Evolutionary conservation across 1,284 basidiomycete genomes (phyloP).

Genomic region (Rugiboletus extremiorientalis): DNA sequence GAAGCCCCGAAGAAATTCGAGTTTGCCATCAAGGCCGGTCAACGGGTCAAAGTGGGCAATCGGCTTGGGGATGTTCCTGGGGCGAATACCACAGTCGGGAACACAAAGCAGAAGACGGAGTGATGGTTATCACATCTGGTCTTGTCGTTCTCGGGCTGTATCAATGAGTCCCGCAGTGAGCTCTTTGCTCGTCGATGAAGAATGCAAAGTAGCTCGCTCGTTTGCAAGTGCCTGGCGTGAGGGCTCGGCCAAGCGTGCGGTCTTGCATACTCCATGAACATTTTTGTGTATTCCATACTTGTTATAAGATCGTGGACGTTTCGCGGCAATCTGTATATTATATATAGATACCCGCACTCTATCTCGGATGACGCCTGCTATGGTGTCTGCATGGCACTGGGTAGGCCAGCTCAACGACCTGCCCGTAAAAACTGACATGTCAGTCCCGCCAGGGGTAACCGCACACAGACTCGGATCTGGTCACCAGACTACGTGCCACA

Average conservation of each 20-base stretch:
- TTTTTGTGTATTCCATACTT: background rate
- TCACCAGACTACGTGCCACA: no score
- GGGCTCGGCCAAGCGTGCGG: background rate
- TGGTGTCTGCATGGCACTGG: no score
- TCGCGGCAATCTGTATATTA: constrained; percentile 16
- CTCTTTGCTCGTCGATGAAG: background rate
- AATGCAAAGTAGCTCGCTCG: background rate
- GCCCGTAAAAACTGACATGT: no score
- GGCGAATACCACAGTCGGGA: constrained; percentile 12
- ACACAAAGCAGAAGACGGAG: constrained; percentile 26
- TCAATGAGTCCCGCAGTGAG: no score
- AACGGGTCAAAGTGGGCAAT: constrained; percentile 90
- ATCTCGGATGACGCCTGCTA: no score
- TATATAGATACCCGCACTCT: no score
- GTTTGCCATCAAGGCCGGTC: constrained; percentile 79
- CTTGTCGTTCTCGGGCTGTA: no score
- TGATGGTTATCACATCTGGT: constrained; percentile 2
- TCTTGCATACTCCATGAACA: background rate
- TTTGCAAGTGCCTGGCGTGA: background rate
- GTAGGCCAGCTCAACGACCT: no score
- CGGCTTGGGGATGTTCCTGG: constrained; percentile 55
- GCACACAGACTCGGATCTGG: no score
- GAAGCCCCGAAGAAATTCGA: constrained; percentile 89
- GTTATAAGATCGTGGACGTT: constrained; percentile 6
- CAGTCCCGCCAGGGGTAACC: no score